Evolutionary conservation across 1,284 basidiomycete genomes (phyloP), one percentile per base, ranked within the genome.

Genomic region (Tetrapyrgos nigripes): DNA sequence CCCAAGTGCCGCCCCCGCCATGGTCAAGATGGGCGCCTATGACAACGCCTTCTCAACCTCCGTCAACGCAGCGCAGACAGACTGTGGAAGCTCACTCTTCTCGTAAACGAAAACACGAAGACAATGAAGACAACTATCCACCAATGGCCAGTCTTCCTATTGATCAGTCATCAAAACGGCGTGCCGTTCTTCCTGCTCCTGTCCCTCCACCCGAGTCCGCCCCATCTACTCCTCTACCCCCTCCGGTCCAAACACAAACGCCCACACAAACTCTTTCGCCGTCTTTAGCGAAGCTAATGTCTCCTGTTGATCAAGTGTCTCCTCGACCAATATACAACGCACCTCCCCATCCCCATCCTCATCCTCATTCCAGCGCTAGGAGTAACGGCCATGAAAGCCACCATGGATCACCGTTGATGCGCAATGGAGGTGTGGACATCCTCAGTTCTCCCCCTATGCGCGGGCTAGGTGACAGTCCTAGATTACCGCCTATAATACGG

Each of bases 21-120:
- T 90, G 88, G 89, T 86, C 86, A 17, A 75, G 81, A 53, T 83
- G 87, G 83, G 79, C 79, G 59, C 75, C 73, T 14, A 73, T 79
- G 57, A 68, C 78, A 4, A 79, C 79, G 1, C 79, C 78, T 19
- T 67, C 76, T 6, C 73, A 72, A 62, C 79, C 79, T 21, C 76
- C 78, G 17, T 74, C 78, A 8, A 76, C 77, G 2, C 73, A 77
- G 55, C 70, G 75, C 29, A 73, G 77, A 37, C 71, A 71, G 40
- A 66, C 62, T n/a, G 62, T 62, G 9, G 66, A 70, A 31, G 61
- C 52, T 35, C 49, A 49, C 23, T 29, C 65, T 13, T 58, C 58
- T 5, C 57, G 68, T 53, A 76, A 76, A 51, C 70, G 73, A 3
- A 74, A 74, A 50, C 69, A 73, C 11, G 73, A 76, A 21, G 70